Evolutionary conservation across 2,329 filamentous ascomycete species (phyloP).

Genomic region (Cladophialophora chaetospira): DNA sequence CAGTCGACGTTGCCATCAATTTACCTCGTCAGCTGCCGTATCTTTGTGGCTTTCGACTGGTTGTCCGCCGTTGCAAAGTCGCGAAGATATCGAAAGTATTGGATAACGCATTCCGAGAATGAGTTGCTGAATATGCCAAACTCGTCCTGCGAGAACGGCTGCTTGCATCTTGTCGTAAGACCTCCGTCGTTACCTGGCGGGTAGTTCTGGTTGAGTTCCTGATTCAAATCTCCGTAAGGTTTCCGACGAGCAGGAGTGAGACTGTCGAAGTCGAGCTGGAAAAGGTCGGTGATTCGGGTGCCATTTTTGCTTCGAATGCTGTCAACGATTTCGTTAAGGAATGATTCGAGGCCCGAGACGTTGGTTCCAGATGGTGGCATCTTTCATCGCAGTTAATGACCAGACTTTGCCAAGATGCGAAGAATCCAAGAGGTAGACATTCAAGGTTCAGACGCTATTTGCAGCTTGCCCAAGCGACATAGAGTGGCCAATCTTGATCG

Average conservation of each 20-base stretch:
- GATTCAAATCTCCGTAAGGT: conserved; percentile 30
- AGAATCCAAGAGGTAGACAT: background rate
- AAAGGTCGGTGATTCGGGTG: conserved; percentile 29
- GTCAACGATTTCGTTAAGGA: conserved; percentile 28
- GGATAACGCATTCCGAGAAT: conserved; percentile 30
- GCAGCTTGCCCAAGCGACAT: no score
- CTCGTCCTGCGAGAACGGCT: conserved; percentile 26
- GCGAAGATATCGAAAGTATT: conserved; percentile 34
- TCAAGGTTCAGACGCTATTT: background rate
- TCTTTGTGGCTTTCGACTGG: conserved; percentile 30
- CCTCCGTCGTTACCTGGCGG: conserved; percentile 27
- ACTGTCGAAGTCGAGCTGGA: conserved; percentile 32
- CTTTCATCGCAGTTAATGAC: background rate
- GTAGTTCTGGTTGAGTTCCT: conserved; percentile 28
- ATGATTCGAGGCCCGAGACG: conserved; percentile 25
- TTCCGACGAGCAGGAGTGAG: conserved; percentile 28
- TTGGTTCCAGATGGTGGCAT: conserved; percentile 21
- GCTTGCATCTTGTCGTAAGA: conserved; percentile 28
- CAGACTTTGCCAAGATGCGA: background rate
- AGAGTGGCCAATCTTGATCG: no score
- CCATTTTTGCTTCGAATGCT: conserved; percentile 28
- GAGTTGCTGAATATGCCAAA: conserved; percentile 30
- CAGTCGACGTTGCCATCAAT: background rate
- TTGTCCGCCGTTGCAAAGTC: conserved; percentile 31
- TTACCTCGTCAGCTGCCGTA: conserved; percentile 31